Percentiles rank a stretch among this genome's conserved stretches.
phyloP scores from a whole-genome alignment of 345 rosid genomes.

The Crucihimalaya himalaica region DNA sequence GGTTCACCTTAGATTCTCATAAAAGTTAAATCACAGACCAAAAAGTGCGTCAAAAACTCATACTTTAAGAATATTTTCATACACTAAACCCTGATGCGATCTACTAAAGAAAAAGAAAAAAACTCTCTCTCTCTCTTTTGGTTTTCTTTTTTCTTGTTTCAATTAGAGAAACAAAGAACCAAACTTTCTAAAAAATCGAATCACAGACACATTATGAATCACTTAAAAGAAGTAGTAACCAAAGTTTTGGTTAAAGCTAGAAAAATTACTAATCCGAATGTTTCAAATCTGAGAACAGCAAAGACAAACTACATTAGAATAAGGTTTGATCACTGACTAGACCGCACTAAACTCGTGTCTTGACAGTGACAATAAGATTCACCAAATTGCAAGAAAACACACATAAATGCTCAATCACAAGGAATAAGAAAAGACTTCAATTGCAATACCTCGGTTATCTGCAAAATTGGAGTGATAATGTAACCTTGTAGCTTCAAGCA shows the following conservation, averaged over 20 bases:
- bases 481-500: slow-evolving; percentile 89
- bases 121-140: background rate
- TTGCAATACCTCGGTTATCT: slow-evolving; percentile 68
- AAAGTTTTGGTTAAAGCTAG: background rate
- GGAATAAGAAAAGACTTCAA: background rate
- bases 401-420: slow-evolving; percentile 8
- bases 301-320: background rate
- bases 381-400: slow-evolving; percentile 25
- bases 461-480: slow-evolving; percentile 97
- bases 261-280: background rate
- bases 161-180: slow-evolving; percentile 27
- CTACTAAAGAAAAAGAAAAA: slow-evolving; percentile 21
- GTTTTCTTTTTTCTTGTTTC: slow-evolving; percentile 17
- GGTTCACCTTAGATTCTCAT: slow-evolving; percentile 34
- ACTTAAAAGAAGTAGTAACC: background rate
- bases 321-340: slow-evolving; percentile 1
- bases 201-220: slow-evolving; percentile 3
- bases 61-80: slow-evolving; percentile 26
- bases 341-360: background rate
- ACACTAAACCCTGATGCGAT: slow-evolving; percentile 29
- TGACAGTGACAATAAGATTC: slow-evolving; percentile 2
- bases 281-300: background rate
- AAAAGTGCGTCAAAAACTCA: slow-evolving; percentile 32
- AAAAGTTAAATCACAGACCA: slow-evolving; percentile 34
- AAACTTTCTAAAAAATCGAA: slow-evolving; percentile 22